These are phyloP conservation scores for Boletus edulis DNA, from an alignment of 768 basidiomycete genomes.

Conservation along the genomic window DNA sequence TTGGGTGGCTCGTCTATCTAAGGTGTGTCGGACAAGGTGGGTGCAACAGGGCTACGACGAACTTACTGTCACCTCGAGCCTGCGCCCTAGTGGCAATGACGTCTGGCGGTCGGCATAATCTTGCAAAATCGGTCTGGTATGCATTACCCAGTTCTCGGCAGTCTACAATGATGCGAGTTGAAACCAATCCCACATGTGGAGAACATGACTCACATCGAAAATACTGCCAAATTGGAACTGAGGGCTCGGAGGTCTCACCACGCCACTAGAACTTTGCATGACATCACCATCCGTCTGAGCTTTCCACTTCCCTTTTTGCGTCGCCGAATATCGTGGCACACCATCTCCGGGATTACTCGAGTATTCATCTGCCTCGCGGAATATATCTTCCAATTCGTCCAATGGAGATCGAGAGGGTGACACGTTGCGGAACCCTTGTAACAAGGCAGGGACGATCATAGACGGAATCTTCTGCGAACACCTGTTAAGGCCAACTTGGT, in stretches of 20 bases:
- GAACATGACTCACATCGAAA: constrained; percentile 5
- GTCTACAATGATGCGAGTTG: constrained; percentile 7
- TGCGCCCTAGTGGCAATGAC: constrained; percentile 22
- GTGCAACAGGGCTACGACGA: not conserved
- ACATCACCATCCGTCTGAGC: not conserved
- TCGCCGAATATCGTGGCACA: constrained; percentile 2
- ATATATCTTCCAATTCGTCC: not conserved
- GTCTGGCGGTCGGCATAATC: constrained; percentile 29
- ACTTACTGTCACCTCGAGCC: constrained; percentile 26
- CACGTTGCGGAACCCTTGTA: constrained; percentile 6
- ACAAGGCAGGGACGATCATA: constrained; percentile 12
- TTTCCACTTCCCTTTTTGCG: constrained; percentile 19
- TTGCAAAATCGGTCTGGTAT: constrained; percentile 23
- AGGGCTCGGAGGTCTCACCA: not conserved
- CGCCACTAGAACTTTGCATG: not conserved
- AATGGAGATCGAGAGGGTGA: not conserved
- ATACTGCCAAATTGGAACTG: not conserved
- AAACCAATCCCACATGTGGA: not conserved
- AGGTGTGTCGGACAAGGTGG: not conserved
- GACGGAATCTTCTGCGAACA: constrained; percentile 10
- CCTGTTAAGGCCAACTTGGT: not conserved
- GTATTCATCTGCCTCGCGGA: not conserved
- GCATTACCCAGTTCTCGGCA: constrained; percentile 19
- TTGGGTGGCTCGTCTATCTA: constrained; percentile 25
- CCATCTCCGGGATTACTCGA: not conserved